These are phyloP conservation scores for Heliosperma pusillum DNA, from an alignment of 148 eudicot species.

Conservation along the genomic window DNA sequence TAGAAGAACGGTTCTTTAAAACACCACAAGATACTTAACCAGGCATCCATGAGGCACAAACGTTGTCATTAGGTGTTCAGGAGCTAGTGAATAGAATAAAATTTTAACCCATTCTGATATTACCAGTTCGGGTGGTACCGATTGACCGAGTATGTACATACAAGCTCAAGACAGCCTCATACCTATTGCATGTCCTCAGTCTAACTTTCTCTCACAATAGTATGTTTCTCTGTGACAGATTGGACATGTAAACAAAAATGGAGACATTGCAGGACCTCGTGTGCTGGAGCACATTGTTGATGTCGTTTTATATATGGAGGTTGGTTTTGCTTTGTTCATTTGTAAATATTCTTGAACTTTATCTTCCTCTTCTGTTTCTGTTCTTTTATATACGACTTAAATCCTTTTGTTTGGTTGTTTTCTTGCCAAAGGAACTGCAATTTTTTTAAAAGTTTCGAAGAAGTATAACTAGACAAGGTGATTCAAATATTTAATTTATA, in stretches of 20 bases:
- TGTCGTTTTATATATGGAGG: constrained; percentile 88
- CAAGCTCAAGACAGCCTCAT: neutral
- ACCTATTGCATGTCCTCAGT: neutral
- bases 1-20: no score
- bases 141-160: no score
- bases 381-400: neutral
- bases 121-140: neutral
- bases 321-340: constrained; percentile 23
- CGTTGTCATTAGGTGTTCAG: neutral
- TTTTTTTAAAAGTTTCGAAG: neutral
- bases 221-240: constrained; percentile 43
- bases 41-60: no score
- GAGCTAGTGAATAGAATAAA: neutral
- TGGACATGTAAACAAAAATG: constrained; percentile 91
- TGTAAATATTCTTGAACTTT: neutral
- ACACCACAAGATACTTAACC: no score
- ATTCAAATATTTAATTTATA: neutral
- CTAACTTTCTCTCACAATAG: constrained; percentile 8
- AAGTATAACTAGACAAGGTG: neutral
- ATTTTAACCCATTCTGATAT: neutral
- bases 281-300: constrained; percentile 97
- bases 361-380: neutral
- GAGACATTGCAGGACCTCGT: constrained; percentile 98
- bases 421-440: neutral
- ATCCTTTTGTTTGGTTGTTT: neutral